Base-by-base conservation (phyloP, 116 monocot species). In the Dioscorea cayenensis region DNA sequence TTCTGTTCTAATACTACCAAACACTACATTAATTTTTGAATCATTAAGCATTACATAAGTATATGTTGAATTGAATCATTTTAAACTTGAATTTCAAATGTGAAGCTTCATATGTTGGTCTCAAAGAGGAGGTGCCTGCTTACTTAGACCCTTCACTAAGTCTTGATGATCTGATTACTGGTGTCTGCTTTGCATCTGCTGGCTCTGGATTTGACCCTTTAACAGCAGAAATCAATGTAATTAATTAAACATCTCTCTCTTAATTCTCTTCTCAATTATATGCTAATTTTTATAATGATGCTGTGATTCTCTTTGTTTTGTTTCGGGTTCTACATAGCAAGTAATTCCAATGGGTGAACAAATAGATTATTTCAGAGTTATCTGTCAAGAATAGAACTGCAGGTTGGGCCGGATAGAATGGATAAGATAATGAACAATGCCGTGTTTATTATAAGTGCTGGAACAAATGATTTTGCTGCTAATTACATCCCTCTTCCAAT, bases 391-490 rank as follows among this genome's bases (percentile, higher is more conserved):
- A 51, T 85, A 43, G 74, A 77, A 38, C 22, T 73, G 21, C 63
- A 72, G 66, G 52, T 85, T 64, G 89, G 85, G 51, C 63, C 66
- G 60, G 36, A 78, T 64, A 71, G 17, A 49, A 83, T 72, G 9
- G 69, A 71, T 51, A 77, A 83, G 14, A 49, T 85, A 59, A 73
- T 89, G 5, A 78, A 38, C 37, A 60, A 67, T 51, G 75, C 89
- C 18, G 25, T 89, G 2, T 85, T 89, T 72, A 19, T 83, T 29
- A 69, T 89, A 9, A 89, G 89, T 65, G 81, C 83, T 12, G 89
- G 89, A 19, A 85, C 89, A 28, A 89, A 89, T 77, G 89, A 89
- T 65, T 89, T 85, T 78, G 71, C 83, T 18, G 58, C 37, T 17
- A 83, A 83, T 67, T 89, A 81, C 73, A 66, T 81, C 18, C 63